Percentiles rank a stretch among this genome's conserved stretches.
phyloP scores from a whole-genome alignment of 2,329 filamentous ascomycete genomes.

The Scedosporium dehoogii region DNA sequence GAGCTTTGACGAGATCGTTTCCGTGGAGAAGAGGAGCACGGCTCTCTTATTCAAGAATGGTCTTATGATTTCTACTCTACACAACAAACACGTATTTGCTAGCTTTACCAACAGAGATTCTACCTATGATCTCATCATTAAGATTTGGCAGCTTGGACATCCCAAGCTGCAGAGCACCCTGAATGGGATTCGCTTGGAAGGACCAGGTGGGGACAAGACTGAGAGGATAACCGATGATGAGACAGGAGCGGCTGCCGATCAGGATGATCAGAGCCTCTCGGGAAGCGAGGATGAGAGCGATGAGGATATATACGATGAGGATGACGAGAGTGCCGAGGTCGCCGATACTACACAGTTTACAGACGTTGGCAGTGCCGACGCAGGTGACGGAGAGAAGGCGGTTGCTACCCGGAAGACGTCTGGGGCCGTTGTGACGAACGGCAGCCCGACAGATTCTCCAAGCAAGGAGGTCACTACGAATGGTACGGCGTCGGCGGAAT shows the following conservation, averaged over 20 bases:
- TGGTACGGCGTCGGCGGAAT: slow-evolving; percentile 48
- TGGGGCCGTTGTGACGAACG: slow-evolving; percentile 24
- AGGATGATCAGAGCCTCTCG: slow-evolving; percentile 38
- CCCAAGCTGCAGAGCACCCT: slow-evolving; percentile 83
- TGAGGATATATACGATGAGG: slow-evolving; percentile 68
- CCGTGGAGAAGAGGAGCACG: slow-evolving; percentile 93
- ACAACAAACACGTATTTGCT: slow-evolving; percentile 91
- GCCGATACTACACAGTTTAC: slow-evolving; percentile 24
- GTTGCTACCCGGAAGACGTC: slow-evolving; percentile 62
- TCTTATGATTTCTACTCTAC: slow-evolving; percentile 89
- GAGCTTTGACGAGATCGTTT: slow-evolving; percentile 95
- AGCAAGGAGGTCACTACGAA: slow-evolving; percentile 25
- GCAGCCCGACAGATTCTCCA: slow-evolving; percentile 1
- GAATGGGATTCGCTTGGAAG: slow-evolving; percentile 76
- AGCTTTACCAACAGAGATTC: slow-evolving; percentile 91
- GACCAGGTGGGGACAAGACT: slow-evolving; percentile 80
- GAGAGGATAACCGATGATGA: slow-evolving; percentile 59
- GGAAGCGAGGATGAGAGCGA: slow-evolving; percentile 52
- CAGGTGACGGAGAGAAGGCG: slow-evolving; percentile 49
- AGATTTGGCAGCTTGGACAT: slow-evolving; percentile 96
- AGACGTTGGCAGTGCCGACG: slow-evolving; percentile 30
- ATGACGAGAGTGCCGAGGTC: slow-evolving; percentile 61
- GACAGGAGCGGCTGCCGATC: slow-evolving; percentile 27
- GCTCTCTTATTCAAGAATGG: slow-evolving; percentile 95
- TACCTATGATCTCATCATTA: slow-evolving; percentile 93